Evolutionary conservation across 2,329 filamentous ascomycete genomes (phyloP), one percentile per base, ranked within the genome.

Genomic region (Colletotrichum sp.): DNA sequence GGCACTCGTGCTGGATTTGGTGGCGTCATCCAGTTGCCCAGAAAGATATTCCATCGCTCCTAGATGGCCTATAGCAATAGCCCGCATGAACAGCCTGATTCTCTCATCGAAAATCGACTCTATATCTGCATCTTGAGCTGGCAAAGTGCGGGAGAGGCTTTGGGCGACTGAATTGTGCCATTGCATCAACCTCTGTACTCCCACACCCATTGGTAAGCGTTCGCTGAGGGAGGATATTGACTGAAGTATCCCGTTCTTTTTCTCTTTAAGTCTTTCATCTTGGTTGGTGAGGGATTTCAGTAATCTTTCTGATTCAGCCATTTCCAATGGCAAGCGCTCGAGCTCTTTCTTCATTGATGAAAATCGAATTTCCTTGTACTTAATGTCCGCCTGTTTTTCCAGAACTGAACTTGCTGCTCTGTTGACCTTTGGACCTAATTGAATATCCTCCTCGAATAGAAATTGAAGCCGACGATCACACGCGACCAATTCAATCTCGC

Each of bases 71-170:
- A 21, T 21, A 3, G 18, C n/a, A 49, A 49, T 3, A 49, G 44
- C 44, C 10, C n/a, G n/a, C 9, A 49, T 49, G 10, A 49, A 49
- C 10, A 49, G 10, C 4, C n/a, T 49, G 1, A 2, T 12, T 2
- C 0, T 49, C 5, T 49, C 44, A 8, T 49, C 44, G 6, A 0
- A 0, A 13, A 49, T 21, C 0, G 10, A 49, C n/a, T 49, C 44
- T 21, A 21, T 49, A 4, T 13, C 44, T 21, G 44, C 10, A 3
- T 49, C n/a, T 21, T 49, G n/a, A 12, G n/a, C 44, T 21, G 44
- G 44, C 44, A 49, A 7, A 0, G 6, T 21, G 0, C 44, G n/a
- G 10, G n/a, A n/a, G 10, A 49, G 44, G 3, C 3, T 21, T 8
- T 13, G 9, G 3, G 6, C n/a, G 0, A 49, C 6, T 8, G 44